Conservation (phyloP, 371 early-diverging fungal species). For the Mucor piriformis region DNA sequence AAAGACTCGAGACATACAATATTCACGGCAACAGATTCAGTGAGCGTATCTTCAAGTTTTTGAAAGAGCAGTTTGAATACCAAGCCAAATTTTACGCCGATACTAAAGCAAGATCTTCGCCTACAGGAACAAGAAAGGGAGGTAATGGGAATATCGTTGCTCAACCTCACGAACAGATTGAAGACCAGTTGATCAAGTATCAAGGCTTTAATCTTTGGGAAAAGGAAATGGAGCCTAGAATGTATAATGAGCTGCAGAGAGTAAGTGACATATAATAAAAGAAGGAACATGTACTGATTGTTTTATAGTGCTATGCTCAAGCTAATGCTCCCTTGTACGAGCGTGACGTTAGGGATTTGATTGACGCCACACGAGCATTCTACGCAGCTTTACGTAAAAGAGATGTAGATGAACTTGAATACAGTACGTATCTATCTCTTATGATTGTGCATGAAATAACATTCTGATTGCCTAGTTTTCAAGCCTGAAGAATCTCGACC, state of each 20-base stretch:
- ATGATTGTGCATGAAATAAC: no score
- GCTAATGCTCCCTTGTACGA: conserved; percentile 52
- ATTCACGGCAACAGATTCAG: conserved; percentile 82
- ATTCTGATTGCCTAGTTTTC: conserved; percentile 38
- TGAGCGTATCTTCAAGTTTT: conserved; percentile 73
- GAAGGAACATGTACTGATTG: neutral
- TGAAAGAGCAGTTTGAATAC: conserved; percentile 69
- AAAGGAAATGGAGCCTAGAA: conserved; percentile 85
- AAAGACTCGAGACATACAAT: conserved; percentile 77
- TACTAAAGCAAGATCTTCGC: conserved; percentile 51
- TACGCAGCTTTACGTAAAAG: conserved; percentile 46
- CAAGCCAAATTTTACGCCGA: conserved; percentile 62
- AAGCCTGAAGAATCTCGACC: conserved; percentile 52
- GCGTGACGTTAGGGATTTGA: conserved; percentile 50
- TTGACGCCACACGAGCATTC: conserved; percentile 37
- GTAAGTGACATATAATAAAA: conserved; percentile 34
- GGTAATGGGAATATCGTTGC: conserved; percentile 50
- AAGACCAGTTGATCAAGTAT: conserved; percentile 77
- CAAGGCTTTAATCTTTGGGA: conserved; percentile 91
- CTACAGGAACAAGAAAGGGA: conserved; percentile 37
- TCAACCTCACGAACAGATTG: conserved; percentile 69
- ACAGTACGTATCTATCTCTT: conserved; percentile 29
- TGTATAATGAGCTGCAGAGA: conserved; percentile 85
- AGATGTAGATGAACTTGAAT: conserved; percentile 51
- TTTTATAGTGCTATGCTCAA: conserved; percentile 46